A percentile compares a stretch with the other conserved stretches of the same genome.
These are phyloP conservation scores for Mucor racemosus DNA, from an alignment of 371 early-diverging fungal genomes.

Conservation along the genomic window DNA sequence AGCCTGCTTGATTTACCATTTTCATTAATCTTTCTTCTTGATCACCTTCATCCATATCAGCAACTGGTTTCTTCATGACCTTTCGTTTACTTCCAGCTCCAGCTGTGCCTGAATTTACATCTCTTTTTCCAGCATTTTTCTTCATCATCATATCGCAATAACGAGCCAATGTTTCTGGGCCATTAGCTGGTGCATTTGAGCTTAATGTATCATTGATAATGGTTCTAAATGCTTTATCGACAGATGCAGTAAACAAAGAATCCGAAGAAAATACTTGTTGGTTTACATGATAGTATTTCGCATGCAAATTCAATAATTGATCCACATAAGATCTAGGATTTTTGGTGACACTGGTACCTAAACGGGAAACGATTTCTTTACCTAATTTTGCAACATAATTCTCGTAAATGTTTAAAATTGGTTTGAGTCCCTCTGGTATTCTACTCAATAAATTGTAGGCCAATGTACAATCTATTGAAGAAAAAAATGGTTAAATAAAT, in stretches of 20 bases:
- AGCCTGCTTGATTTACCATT: conserved; percentile 28
- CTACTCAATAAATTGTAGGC: conserved; percentile 70
- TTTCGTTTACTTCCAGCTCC: conserved; percentile 16
- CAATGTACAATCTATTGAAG: conserved; percentile 70
- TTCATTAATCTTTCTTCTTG: conserved; percentile 59
- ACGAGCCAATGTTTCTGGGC: conserved; percentile 80
- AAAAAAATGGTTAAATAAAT: not conserved
- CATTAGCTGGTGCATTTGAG: conserved; percentile 49
- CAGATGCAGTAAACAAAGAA: conserved; percentile 76
- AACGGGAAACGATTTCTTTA: conserved; percentile 57
- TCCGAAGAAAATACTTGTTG: conserved; percentile 69
- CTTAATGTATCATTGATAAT: conserved; percentile 68
- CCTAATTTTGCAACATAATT: conserved; percentile 66
- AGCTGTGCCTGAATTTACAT: conserved; percentile 17
- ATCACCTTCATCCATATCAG: conserved; percentile 48
- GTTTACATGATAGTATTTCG: conserved; percentile 66
- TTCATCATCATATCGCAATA: conserved; percentile 84
- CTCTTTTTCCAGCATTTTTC: conserved; percentile 55
- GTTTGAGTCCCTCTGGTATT: conserved; percentile 67
- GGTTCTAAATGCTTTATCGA: conserved; percentile 85
- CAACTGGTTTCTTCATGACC: conserved; percentile 16
- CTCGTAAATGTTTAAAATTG: conserved; percentile 69
- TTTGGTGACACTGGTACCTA: conserved; percentile 63
- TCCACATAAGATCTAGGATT: conserved; percentile 77
- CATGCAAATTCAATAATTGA: conserved; percentile 64